Evolutionary conservation across 2,329 filamentous ascomycete species (phyloP).

Genomic region (Arthrobotrys iridis): DNA sequence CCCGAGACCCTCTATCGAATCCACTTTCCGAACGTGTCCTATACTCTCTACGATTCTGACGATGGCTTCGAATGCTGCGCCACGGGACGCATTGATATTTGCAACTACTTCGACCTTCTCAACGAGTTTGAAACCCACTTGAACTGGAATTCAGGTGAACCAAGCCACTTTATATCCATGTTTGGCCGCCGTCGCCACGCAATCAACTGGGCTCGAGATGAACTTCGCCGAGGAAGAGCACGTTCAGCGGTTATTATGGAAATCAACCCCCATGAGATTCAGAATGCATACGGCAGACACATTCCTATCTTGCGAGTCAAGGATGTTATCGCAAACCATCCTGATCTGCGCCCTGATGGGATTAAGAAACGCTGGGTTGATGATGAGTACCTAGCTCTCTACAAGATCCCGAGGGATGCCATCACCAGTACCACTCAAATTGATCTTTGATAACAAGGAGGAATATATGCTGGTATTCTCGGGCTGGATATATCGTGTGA

Average conservation of each 20-base stretch:
- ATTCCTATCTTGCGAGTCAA: neutral
- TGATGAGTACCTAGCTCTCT: conserved; percentile 26
- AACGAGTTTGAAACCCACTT: conserved; percentile 7
- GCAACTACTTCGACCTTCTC: neutral
- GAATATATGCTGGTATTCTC: no score
- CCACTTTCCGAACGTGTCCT: conserved; percentile 2
- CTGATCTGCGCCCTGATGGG: conserved; percentile 1
- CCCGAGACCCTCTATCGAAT: conserved; percentile 26
- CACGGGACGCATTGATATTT: neutral
- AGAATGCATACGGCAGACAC: neutral
- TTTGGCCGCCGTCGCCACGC: conserved; percentile 3
- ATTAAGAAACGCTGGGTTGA: neutral
- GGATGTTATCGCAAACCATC: conserved; percentile 1
- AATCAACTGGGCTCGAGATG: conserved; percentile 7
- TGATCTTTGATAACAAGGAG: neutral
- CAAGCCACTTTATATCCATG: conserved; percentile 21
- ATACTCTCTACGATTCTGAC: neutral
- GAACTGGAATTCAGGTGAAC: neutral
- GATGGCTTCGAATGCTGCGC: neutral
- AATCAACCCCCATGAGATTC: conserved; percentile 16
- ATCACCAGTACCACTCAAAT: neutral
- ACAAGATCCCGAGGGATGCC: conserved; percentile 15
- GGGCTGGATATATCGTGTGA: neutral
- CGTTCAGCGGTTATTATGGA: neutral
- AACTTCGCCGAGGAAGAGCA: neutral